Conservation (phyloP, 2,329 filamentous ascomycete species). For the Reticulascus tulasneorum region DNA sequence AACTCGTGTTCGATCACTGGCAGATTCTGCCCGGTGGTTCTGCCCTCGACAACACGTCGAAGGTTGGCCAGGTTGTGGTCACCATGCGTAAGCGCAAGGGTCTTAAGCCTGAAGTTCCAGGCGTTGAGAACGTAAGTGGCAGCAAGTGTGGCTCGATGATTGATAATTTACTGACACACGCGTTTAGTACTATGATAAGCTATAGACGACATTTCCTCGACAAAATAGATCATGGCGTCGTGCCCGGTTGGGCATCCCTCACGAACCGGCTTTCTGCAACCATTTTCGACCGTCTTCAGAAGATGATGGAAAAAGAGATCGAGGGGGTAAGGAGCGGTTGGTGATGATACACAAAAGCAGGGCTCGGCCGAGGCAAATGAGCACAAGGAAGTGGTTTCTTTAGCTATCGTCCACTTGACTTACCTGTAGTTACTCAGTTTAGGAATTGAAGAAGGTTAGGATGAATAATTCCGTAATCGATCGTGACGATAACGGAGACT, state of each 20-base stretch:
- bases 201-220: constrained; percentile 60
- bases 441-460: constrained; percentile 35
- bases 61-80: constrained; percentile 78
- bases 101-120: constrained; percentile 93
- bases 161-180: constrained; percentile 34
- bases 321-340: constrained; percentile 16
- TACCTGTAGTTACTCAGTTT: constrained; percentile 41
- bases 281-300: constrained; percentile 18
- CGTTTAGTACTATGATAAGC: constrained; percentile 99
- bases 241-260: constrained; percentile 37
- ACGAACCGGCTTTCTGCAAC: constrained; percentile 32
- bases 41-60: constrained; percentile 75
- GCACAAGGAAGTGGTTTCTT: constrained; percentile 31
- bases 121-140: constrained; percentile 86
- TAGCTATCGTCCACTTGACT: constrained; percentile 28
- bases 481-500: too few species aligned
- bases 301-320: constrained; percentile 28
- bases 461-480: constrained; percentile 22
- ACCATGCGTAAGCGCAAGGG: constrained; percentile 99
- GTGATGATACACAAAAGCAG: constrained; percentile 28
- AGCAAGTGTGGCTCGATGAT: neutral
- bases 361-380: constrained; percentile 33
- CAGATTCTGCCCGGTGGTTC: constrained; percentile 92
- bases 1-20: constrained; percentile 99
- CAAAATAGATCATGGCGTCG: constrained; percentile 42